Conservation (phyloP, 805 yeast genomes). For the Blastobotrys peoriensis region DNA sequence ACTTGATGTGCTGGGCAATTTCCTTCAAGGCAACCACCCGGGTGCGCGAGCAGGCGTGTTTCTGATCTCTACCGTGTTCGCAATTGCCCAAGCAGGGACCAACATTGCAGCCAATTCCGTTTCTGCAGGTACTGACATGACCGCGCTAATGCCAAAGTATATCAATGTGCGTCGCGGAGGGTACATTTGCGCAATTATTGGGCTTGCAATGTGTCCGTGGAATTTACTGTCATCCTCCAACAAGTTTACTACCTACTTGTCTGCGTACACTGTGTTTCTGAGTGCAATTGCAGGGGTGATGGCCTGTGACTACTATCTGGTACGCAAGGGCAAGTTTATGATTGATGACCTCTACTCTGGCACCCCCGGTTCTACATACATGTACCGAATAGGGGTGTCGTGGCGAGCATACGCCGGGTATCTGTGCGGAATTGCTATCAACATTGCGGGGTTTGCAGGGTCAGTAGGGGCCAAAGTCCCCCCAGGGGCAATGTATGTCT, state of each 20-base stretch:
- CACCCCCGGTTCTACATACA: conserved; percentile 43
- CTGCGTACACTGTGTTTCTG: conserved; percentile 77
- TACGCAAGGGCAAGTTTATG: conserved; percentile 66
- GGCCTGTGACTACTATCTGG: conserved; percentile 56
- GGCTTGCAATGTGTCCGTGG: conserved; percentile 79
- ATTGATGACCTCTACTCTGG: conserved; percentile 60
- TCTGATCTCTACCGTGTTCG: conserved; percentile 62
- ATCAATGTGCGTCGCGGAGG: conserved; percentile 71
- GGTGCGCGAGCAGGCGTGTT: conserved; percentile 77
- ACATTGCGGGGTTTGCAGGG: conserved; percentile 79
- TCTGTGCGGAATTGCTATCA: conserved; percentile 72
- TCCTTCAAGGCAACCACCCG: conserved; percentile 41
- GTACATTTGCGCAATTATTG: conserved; percentile 65
- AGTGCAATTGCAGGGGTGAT: conserved; percentile 75
- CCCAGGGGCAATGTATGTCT: conserved; percentile 67
- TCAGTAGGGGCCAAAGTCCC: conserved; percentile 77
- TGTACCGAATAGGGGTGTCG: conserved; percentile 63
- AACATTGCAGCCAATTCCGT: conserved; percentile 54
- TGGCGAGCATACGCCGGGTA: conserved; percentile 85
- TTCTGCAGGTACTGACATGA: conserved; percentile 48
- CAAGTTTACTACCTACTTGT: conserved; percentile 70
- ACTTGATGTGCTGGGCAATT: conserved; percentile 61
- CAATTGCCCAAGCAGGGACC: conserved; percentile 72
- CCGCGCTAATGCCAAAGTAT: conserved; percentile 42
- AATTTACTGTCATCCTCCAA: conserved; percentile 62